Evolutionary conservation across 2,329 filamentous ascomycete species (phyloP).

Genomic region (Myriosclerotinia duriaeana): DNA sequence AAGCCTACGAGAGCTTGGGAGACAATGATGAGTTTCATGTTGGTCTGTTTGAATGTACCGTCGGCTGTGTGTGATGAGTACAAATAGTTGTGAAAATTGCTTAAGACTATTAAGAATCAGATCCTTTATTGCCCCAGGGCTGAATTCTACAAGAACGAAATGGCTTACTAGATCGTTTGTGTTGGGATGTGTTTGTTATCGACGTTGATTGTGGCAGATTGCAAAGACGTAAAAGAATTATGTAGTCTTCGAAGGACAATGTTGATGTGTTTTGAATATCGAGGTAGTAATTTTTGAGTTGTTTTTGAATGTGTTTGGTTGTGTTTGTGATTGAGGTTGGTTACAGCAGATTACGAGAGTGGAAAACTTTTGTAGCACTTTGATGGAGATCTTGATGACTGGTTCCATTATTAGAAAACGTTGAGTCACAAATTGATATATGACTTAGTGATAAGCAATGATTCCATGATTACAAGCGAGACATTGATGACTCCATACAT

Average conservation of each 20-base stretch:
- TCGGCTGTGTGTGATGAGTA: neutral
- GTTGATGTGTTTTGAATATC: too few species aligned
- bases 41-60: neutral
- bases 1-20: neutral
- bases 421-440: neutral
- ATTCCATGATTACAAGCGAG: neutral
- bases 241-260: too few species aligned
- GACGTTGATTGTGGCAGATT: neutral
- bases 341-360: neutral
- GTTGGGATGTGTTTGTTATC: neutral
- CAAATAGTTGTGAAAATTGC: neutral
- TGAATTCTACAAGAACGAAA: neutral
- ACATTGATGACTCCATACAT: neutral
- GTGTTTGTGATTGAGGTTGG: neutral
- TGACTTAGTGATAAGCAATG: neutral
- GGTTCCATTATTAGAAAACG: neutral
- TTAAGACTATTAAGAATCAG: neutral
- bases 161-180: neutral
- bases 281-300: too few species aligned
- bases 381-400: neutral
- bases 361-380: neutral
- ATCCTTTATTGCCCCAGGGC: too few species aligned
- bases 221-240: neutral
- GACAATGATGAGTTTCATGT: neutral
- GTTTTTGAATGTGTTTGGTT: neutral